Percentiles rank a stretch among this genome's conserved stretches.
phyloP scores from a whole-genome alignment of 1,284 basidiomycete genomes.

The Ganoderma lucidum region DNA sequence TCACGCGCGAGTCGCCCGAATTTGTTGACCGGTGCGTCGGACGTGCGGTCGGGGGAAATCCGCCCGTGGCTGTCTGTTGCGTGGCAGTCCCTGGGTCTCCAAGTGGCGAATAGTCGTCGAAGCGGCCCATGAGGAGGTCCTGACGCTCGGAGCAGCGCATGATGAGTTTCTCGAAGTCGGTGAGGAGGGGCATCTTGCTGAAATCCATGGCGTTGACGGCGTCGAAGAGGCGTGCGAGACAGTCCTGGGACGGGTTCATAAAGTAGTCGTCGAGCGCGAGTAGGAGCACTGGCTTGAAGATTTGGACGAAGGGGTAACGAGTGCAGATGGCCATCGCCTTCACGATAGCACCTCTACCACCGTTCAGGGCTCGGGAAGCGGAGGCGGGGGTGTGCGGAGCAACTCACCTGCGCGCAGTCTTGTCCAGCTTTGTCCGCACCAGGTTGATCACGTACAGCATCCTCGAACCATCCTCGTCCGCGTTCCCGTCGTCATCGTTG shows the following conservation, averaged over 20 bases:
- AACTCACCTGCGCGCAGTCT: slow-evolving; percentile 80
- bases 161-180: slow-evolving; percentile 86
- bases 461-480: slow-evolving; percentile 50
- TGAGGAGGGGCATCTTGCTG: slow-evolving; percentile 79
- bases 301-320: slow-evolving; percentile 94
- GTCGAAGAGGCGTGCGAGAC: slow-evolving; percentile 89
- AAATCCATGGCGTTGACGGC: slow-evolving; percentile 93
- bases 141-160: slow-evolving; percentile 91
- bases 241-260: slow-evolving; percentile 85
- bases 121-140: slow-evolving; percentile 92
- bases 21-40: slow-evolving; percentile 56
- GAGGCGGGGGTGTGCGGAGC: slow-evolving; percentile 5
- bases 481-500: slow-evolving; percentile 48
- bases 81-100: slow-evolving; percentile 34
- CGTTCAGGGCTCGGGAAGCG: slow-evolving; percentile 11
- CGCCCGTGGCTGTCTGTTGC: slow-evolving; percentile 25
- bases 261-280: slow-evolving; percentile 98
- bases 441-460: slow-evolving; percentile 93
- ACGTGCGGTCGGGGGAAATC: slow-evolving; percentile 16
- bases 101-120: slow-evolving; percentile 44
- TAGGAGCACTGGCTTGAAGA: slow-evolving; percentile 97
- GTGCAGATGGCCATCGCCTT: slow-evolving; percentile 98
- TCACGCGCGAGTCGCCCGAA: slow-evolving; percentile 68
- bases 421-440: slow-evolving; percentile 96
- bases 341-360: slow-evolving; percentile 80